phyloP scores from a whole-genome alignment of 441 rosid genomes.

The Brassica balearica region DNA sequence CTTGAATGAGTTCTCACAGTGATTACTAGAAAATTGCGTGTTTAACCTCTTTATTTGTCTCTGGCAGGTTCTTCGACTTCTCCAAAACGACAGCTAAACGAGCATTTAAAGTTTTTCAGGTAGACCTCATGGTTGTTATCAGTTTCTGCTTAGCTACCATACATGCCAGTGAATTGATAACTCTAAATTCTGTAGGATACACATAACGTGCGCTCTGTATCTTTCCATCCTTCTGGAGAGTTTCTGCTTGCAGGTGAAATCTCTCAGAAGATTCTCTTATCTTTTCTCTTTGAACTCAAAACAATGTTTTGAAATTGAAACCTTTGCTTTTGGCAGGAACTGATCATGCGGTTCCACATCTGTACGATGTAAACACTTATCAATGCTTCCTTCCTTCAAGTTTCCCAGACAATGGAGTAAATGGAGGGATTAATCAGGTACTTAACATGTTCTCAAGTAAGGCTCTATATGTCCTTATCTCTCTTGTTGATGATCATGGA shows the following conservation, averaged over 20 bases:
- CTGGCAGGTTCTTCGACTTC: slow-evolving; percentile 79
- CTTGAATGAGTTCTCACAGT: too few species aligned
- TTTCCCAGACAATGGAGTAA: slow-evolving; percentile 60
- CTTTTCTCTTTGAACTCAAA: slow-evolving; percentile 12
- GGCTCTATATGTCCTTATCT: background rate
- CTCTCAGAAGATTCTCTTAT: too few species aligned
- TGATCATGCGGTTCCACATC: slow-evolving; percentile 81
- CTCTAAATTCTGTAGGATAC: slow-evolving; percentile 63
- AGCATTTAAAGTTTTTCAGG: slow-evolving; percentile 91
- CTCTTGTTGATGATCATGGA: slow-evolving; percentile 8
- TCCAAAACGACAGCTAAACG: slow-evolving; percentile 85
- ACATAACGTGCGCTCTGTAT: slow-evolving; percentile 48
- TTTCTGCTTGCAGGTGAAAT: slow-evolving; percentile 1
- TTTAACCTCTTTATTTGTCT: background rate
- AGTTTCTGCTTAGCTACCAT: slow-evolving; percentile 16
- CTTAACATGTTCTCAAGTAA: slow-evolving; percentile 3
- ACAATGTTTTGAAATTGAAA: slow-evolving; percentile 3
- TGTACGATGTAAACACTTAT: slow-evolving; percentile 84
- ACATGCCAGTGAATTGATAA: slow-evolving; percentile 9
- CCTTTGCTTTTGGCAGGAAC: slow-evolving; percentile 59
- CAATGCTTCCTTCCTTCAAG: slow-evolving; percentile 77
- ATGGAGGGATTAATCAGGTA: slow-evolving; percentile 92
- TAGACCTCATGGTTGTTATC: slow-evolving; percentile 43
- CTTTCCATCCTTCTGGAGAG: background rate
- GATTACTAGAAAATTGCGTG: background rate